A percentile compares a stretch with the other conserved stretches of the same genome.
Conservation (phyloP, 2,329 filamentous ascomycete genomes). For the Fusarium mundagurra region DNA sequence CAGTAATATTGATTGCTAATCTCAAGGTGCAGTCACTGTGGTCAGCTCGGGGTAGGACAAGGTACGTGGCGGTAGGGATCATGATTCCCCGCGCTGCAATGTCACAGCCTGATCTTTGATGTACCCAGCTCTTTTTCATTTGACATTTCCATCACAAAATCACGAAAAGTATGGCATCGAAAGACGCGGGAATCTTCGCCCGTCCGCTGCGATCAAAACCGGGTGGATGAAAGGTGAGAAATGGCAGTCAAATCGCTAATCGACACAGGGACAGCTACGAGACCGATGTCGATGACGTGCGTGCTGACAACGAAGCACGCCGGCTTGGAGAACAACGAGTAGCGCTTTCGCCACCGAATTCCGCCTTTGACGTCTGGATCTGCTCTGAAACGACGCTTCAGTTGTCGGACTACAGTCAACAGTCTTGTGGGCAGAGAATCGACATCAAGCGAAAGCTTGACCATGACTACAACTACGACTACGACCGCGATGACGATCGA, state of each 20-base stretch:
- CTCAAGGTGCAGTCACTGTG: not conserved
- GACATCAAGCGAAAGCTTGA: not conserved
- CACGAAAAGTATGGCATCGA: not conserved
- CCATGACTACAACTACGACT: not conserved
- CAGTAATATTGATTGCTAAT: not conserved
- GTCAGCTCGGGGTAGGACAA: not conserved
- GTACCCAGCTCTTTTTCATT: not conserved
- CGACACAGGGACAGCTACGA: not conserved
- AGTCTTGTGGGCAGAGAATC: not conserved
- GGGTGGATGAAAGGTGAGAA: not conserved
- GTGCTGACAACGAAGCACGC: not conserved
- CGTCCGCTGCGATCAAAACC: not conserved
- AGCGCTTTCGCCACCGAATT: not conserved
- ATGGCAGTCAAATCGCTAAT: not conserved
- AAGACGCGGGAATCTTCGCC: not conserved
- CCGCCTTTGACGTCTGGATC: not conserved
- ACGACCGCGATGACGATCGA: not conserved
- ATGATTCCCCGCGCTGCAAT: not conserved
- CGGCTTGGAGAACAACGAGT: not conserved
- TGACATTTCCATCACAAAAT: not conserved
- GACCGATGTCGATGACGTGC: not conserved
- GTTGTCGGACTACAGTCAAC: not conserved
- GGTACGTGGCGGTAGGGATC: not conserved
- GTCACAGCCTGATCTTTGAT: not conserved
- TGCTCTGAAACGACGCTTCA: not conserved